Base-by-base conservation (phyloP, 352 stramenopile species). In the Phytopythium kandeliae region DNA sequence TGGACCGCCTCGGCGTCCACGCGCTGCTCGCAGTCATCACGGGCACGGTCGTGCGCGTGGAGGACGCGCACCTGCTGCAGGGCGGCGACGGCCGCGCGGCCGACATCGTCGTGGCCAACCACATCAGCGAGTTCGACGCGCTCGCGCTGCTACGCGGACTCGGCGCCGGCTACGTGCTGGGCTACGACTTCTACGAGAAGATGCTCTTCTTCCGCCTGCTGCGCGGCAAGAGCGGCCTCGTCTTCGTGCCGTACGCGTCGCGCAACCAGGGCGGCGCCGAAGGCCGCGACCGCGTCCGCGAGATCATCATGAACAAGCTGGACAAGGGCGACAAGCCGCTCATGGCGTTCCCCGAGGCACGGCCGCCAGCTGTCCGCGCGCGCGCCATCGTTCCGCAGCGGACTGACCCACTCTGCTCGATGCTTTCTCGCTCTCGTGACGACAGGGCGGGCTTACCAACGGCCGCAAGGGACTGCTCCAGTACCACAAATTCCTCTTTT, bases 141-240 rank as follows among this genome's bases (percentile, higher is more conserved):
- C 56, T 89, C 24, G 75, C 75, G 3, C 59, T 89, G 52, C 48
- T 89, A 10, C 57, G 56, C 0, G 51, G 45, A 19, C 52, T 87
- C 51, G 65, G 65, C 13, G 64, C 78, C 6, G 66, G 67, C 12
- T 77, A 86, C 47, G 61, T 86, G 21, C 63, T 89, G 41, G 78
- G 78, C 40, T 89, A 89, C 67, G 78, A 86, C n/a, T 86, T 89
- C n/a, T 89, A 87, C 71, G 82, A 89, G 59, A 78, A 78, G 31
- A 82, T 86, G 73, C 55, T 89, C 17, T 79, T 87, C 34, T 86
- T 86, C 60, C 65, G 67, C 31, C 55, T 87, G 34, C 54, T 87
- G 13, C 66, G 73, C 10, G 74, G 86, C 51, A 83, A 78, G 33
- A 71, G 72, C 43, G 78, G 78, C 13, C 54, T 86, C 24, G 65